Evolutionary conservation across 2,329 filamentous ascomycete genomes (phyloP), one percentile per base, ranked within the genome.

Genomic region (Annulohypoxylon truncatum): DNA sequence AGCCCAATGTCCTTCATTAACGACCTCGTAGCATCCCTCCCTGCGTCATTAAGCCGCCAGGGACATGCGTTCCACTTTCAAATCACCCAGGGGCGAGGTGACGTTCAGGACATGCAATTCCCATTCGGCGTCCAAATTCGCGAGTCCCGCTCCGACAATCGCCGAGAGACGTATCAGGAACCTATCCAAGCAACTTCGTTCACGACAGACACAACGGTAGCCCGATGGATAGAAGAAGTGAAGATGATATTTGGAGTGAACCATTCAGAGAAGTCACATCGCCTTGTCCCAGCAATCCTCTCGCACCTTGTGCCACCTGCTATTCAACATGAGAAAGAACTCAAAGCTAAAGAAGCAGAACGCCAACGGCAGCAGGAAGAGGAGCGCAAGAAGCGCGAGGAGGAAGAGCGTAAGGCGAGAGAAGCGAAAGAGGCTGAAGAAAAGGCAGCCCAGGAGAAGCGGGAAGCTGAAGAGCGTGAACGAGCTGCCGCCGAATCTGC

Each of bases 221-320:
- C 86, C 56, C 90, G 96, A 66, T 99, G 96, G 90, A 88, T 92
- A 75, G 93, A 97, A 75, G 96, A 98, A 78, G 90, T 94, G 7
- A 90, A 91, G 68, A 89, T 99, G 77, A 85, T 98, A 0, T 98
- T 96, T 78, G 92, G 92, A 24, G 80, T 83, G 20, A 84, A 81
- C 51, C 86, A 90, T 55, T 76, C 87, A 2, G 94, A 97, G 51
- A 92, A 92, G 75, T 86, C 89, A 2, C 83, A 87, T 65, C 87
- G 87, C 56, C 83, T 97, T 13, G 80, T 90, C 68, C 90, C 87
- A 70, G 85, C 88, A 1, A 86, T 99, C 24, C 82, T 93, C 40
- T 89, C 88, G 46, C 80, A 89, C 40, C 86, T 99, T 66, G 90
- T 95, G 2, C 96, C 96, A 40, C 90, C 92, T 20, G 94, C 95